Base-by-base conservation (phyloP, 441 rosid genomes). In the Adansonia madagascariensis region DNA sequence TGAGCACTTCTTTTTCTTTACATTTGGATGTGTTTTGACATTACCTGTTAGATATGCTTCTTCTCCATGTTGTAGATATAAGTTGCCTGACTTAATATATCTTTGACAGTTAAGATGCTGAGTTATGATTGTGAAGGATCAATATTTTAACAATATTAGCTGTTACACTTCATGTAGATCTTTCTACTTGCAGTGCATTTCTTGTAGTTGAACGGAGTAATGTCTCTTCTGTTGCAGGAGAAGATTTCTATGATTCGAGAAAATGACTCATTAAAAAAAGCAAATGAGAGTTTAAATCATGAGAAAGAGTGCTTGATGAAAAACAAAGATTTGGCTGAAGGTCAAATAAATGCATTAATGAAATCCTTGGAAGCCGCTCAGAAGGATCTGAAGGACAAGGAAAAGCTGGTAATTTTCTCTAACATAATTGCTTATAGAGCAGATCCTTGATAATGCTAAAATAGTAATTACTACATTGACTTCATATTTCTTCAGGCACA, bases 221-320 rank as follows among this genome's bases (percentile, higher is more conserved):
- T 71, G 12, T 4, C 76, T 73, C 74, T 79, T 76, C 49, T 76
- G 8, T 76, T 86, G 85, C 91, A 94, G 99, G 99, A 94, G 85
- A 96, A 96, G 86, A 86, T 94, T 82, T 80, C 93, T 73, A 92
- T 96, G 95, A 86, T 92, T 78, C 90, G 88, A 77, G 91, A 89
- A 89, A 92, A 88, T 73, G 92, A 90, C 5, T 86, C 85, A 15
- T 82, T 92, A 76, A 82, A 72, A 73, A 88, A 86, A 77, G 89
- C 53, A 78, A 92, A 86, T 71, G 94, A 90, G 10, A 59, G 75
- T 47, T 35, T 77, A 68, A 69, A 24, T 43, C 68, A 60, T 59
- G 79, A 77, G 59, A 77, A 77, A 22, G 39, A 59, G 50, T 24
- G 75, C 74, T 41, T 68, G 68, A 43, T 77, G 60, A 77, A 69